Evolutionary conservation across 225 moss, liverwort and hornwort species (phyloP), one percentile per base, ranked within the genome.

Genomic region (Takakia lepidozioides): DNA sequence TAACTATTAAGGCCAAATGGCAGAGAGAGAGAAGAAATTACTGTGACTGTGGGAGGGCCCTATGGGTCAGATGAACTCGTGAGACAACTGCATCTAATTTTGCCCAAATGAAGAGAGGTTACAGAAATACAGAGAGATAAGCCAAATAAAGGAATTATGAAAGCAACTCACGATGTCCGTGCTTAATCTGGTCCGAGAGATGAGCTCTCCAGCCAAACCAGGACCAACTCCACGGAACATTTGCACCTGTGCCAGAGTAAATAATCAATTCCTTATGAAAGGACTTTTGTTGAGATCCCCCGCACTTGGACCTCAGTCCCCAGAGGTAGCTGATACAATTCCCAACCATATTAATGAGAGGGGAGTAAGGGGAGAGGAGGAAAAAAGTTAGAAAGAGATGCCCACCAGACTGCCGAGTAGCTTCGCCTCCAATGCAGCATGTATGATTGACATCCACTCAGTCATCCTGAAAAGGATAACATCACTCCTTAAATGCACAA

Each of bases 191-290:
- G 74, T 50, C 34, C 63, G 62, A 19, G 49, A 48, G 20, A 74
- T 74, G 19, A 79, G 74, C 57, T 79, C 78, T 58, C 46, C 45
- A 10, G 63, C 78, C 61, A 79, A 38, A 55, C 73, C 70, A 0
- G 78, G 78, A 11, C 78, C 73, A 19, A 79, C 74, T 24, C 78
- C 78, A 39, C 74, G 66, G 65, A 74, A 79, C 52, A 69, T 58
- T 70, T 74, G 69, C 19, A 79, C 72, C 78, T 79, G 63, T 50
- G 43, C 46, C 58, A 20, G 55, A 28, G 41, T n/a, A 22, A 41
- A 44, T 44, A 22, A 44, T 7, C n/a, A n/a, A n/a, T n/a, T n/a
- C 15, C 43, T 44, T 7, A 22, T 18, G 43, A 7, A 6, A 22
- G 43, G 43, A 14, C 32, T 32, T 32, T 11, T 32, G 32, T 32